Evolutionary conservation across 129 eudicot species (phyloP).

Genomic region (Ambrosia artemisiifolia): DNA sequence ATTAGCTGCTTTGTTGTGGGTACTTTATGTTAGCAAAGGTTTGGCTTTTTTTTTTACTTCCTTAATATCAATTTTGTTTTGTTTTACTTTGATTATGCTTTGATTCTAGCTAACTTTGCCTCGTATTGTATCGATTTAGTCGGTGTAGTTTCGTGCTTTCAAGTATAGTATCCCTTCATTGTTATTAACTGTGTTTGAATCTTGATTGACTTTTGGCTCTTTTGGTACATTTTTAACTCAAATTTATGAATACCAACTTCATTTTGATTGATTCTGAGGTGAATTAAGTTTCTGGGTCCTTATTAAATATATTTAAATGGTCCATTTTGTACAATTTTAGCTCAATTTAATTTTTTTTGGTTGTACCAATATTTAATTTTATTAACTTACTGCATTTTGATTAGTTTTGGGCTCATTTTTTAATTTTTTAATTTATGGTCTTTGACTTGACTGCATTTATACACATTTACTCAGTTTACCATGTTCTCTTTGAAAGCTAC

Average conservation of each 20-base stretch:
- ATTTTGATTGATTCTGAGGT: constrained; percentile 14
- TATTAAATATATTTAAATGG: neutral
- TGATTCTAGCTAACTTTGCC: constrained; percentile 1
- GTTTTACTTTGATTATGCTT: constrained; percentile 7
- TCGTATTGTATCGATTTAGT: neutral
- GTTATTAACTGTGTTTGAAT: neutral
- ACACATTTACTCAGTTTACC: neutral
- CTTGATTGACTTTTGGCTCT: constrained; percentile 5
- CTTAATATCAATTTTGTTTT: neutral
- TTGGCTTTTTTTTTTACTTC: constrained; percentile 33
- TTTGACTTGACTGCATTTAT: neutral
- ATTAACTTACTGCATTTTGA: constrained; percentile 12
- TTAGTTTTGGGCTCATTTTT: constrained; percentile 2
- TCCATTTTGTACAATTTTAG: constrained; percentile 3
- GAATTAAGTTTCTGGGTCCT: constrained; percentile 15
- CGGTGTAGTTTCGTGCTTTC: too few species aligned
- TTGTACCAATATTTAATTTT: constrained; percentile 2
- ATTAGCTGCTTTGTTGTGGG: constrained; percentile 71
- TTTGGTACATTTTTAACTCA: neutral
- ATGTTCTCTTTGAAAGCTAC: neutral
- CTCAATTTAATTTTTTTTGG: constrained; percentile 21
- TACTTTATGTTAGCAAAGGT: constrained; percentile 91
- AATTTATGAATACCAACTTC: neutral
- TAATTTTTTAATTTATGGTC: neutral
- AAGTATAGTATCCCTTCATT: neutral